A percentile compares a stretch with the other conserved stretches of the same genome.
These are phyloP conservation scores for Aureobasidium vineae DNA, from an alignment of 2,329 filamentous ascomycete genomes.

Conservation along the genomic window DNA sequence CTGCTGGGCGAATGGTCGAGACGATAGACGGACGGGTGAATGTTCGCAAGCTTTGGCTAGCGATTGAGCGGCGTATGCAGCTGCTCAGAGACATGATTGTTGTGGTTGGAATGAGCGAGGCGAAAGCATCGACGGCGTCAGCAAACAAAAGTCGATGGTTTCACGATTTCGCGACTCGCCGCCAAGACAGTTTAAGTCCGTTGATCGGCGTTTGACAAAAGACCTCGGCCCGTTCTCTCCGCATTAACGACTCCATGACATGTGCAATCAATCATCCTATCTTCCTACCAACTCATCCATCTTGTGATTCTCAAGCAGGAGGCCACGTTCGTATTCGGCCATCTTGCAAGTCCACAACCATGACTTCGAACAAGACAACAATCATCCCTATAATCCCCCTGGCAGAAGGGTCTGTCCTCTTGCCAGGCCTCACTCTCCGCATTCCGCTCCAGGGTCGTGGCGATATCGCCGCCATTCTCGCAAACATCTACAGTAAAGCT, in stretches of 20 bases:
- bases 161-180: background rate
- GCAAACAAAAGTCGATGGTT: background rate
- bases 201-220: slow-evolving; percentile 4
- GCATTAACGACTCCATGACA: slow-evolving; percentile 12
- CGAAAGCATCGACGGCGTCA: background rate
- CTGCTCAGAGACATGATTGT: slow-evolving; percentile 9
- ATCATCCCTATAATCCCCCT: slow-evolving; percentile 75
- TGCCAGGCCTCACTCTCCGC: slow-evolving; percentile 81
- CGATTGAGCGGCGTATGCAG: slow-evolving; percentile 12
- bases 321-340: background rate
- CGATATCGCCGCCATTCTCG: slow-evolving; percentile 84
- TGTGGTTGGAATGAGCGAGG: background rate
- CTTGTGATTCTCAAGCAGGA: background rate
- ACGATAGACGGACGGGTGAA: background rate
- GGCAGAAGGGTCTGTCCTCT: slow-evolving; percentile 73
- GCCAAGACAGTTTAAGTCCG: background rate
- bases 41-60: background rate
- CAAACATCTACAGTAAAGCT: slow-evolving; percentile 76
- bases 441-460: slow-evolving; percentile 80
- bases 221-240: slow-evolving; percentile 24
- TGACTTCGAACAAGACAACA: slow-evolving; percentile 25
- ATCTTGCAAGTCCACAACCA: background rate
- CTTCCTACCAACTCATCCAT: slow-evolving; percentile 3
- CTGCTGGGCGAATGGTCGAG: background rate
- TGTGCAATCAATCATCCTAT: background rate